These are phyloP conservation scores for Lathyrus oleraceus DNA, from an alignment of 306 rosid genomes.

Conservation along the genomic window DNA sequence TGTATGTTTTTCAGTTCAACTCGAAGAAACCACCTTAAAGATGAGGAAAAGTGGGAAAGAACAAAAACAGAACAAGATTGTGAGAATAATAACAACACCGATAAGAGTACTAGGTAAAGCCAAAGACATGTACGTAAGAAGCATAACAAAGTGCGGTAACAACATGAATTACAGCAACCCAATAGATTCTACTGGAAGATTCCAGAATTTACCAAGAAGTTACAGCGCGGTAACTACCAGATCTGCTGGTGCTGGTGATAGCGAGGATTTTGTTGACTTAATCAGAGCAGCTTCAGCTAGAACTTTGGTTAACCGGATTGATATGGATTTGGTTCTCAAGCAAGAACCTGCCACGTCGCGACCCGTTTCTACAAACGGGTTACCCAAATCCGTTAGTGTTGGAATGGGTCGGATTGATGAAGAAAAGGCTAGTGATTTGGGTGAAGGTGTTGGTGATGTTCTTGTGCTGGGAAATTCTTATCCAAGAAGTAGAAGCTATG, in stretches of 20 bases:
- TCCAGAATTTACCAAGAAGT: conserved; percentile 54
- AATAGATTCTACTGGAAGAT: conserved; percentile 30
- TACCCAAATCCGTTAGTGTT: conserved; percentile 67
- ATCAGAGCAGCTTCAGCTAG: conserved; percentile 77
- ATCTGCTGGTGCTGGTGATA: conserved; percentile 22
- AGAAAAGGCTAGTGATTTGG: conserved; percentile 52
- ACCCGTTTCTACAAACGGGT: conserved; percentile 30
- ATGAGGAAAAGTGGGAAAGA: conserved; percentile 45
- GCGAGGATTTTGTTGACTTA: conserved; percentile 65
- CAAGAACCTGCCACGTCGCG: conserved; percentile 33
- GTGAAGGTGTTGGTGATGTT: conserved; percentile 17
- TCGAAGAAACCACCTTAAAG: conserved; percentile 4
- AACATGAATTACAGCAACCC: conserved; percentile 36
- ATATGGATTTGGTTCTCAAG: conserved; percentile 52
- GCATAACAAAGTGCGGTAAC: conserved; percentile 53
- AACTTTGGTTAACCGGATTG: conserved; percentile 49
- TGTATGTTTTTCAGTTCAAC: not conserved
- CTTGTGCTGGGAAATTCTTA: conserved; percentile 26
- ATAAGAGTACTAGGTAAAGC: conserved; percentile 58
- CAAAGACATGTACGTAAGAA: conserved; percentile 60
- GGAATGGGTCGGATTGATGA: conserved; percentile 80
- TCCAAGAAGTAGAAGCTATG: conserved; percentile 75
- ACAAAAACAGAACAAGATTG: conserved; percentile 53
- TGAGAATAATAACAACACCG: conserved; percentile 60
- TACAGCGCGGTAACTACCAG: conserved; percentile 51